Conservation (phyloP, 306 rosid species). For the Prunus mira region DNA sequence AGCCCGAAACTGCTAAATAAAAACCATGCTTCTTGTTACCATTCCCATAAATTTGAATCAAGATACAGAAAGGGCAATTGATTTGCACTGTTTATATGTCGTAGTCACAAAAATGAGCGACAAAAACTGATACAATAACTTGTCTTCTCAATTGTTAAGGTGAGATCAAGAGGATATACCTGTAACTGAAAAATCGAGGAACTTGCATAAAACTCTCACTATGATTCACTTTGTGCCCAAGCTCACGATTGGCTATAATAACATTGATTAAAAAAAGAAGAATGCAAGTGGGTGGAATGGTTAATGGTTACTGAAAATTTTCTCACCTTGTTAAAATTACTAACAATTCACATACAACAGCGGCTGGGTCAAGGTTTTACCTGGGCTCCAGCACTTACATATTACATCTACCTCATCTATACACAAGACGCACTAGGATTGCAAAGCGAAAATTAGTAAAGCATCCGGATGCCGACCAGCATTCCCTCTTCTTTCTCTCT, state of each 20-base stretch:
- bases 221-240: background rate
- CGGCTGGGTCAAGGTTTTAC: conserved; percentile 50
- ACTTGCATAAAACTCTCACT: too few relatives aligned
- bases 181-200: too few relatives aligned
- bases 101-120: too few relatives aligned
- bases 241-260: background rate
- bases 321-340: conserved; percentile 29
- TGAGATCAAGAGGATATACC: too few relatives aligned
- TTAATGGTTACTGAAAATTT: background rate
- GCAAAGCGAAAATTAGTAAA: conserved; percentile 23
- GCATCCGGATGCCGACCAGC: conserved; percentile 24
- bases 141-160: too few relatives aligned
- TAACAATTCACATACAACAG: conserved; percentile 43
- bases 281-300: background rate
- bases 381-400: conserved; percentile 41
- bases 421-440: conserved; percentile 48
- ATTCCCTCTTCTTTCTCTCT: conserved; percentile 13
- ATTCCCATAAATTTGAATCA: background rate
- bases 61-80: background rate
- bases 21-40: too few relatives aligned
- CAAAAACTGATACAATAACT: too few relatives aligned
- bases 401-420: conserved; percentile 50
- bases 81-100: too few relatives aligned
- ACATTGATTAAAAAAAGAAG: background rate
- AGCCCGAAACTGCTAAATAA: too few relatives aligned